phyloP scores from a whole-genome alignment of 768 basidiomycete species.

The Mycena galopus region DNA sequence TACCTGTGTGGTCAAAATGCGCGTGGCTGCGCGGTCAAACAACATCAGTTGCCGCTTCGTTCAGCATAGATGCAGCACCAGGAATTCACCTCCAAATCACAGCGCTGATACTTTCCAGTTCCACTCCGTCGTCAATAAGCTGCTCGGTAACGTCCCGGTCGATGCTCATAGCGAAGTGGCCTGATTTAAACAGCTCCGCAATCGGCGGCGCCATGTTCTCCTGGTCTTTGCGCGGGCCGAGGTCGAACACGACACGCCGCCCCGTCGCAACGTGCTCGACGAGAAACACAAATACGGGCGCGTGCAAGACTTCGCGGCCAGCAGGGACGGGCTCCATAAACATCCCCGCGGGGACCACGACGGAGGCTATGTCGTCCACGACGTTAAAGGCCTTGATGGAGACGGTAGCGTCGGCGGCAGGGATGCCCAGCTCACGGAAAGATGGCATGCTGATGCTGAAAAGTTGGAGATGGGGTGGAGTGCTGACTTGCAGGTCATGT shows the following conservation, averaged over 20 bases:
- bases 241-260: constrained; percentile 37
- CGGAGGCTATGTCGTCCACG: neutral
- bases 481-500: too few relatives aligned
- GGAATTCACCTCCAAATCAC: constrained; percentile 39
- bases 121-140: constrained; percentile 30
- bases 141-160: constrained; percentile 32
- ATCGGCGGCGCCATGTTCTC: constrained; percentile 30
- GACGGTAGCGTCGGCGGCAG: constrained; percentile 20
- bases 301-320: constrained; percentile 27
- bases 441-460: too few relatives aligned
- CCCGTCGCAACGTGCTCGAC: constrained; percentile 31
- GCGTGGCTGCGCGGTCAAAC: constrained; percentile 23
- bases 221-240: constrained; percentile 36
- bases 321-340: constrained; percentile 33
- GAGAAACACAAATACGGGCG: constrained; percentile 38
- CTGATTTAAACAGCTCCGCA: constrained; percentile 3
- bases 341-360: constrained; percentile 21
- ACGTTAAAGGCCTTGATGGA: constrained; percentile 34
- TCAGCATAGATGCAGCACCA: neutral
- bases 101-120: constrained; percentile 28
- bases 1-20: constrained; percentile 39
- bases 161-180: constrained; percentile 10
- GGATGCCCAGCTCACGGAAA: neutral
- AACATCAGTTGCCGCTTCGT: neutral
- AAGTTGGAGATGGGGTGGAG: too few relatives aligned